Evolutionary conservation across 176 grass and related monocot genomes (phyloP), one percentile per base, ranked within the genome.

Genomic region (Leersia perrieri): DNA sequence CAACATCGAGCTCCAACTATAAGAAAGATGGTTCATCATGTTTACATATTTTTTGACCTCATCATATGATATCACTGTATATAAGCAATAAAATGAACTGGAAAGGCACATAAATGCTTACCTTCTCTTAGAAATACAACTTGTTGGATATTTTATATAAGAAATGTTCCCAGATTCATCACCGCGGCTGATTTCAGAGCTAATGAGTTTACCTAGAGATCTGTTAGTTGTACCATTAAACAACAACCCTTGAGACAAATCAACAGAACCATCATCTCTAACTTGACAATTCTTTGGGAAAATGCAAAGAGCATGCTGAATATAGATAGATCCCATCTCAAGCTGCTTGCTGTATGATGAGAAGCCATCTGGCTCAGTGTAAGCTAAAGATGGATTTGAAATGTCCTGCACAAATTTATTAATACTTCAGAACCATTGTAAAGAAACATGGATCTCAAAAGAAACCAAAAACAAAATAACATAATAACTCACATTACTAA

Each of bases 241-340:
- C 40, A 98, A 81, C 32, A 98, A 86, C 29, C 90, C 92, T 63
- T 64, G 64, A 77, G 79, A 83, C 23, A 93, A 75, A 93, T 86
- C 81, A 70, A 84, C 47, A 13, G 47, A 83, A 68, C 58, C 74
- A 77, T 74, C 81, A 40, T 51, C 83, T 60, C 66, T 73, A 41
- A 81, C 77, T 33, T 64, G 75, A 63, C 66, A 87, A 9, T 78
- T 65, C 35, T 60, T 89, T 71, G 82, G 55, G 62, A 91, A 89
- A 77, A 93, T 76, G 22, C 88, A 87, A 74, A 98, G 86, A 76
- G 88, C 95, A 60, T 94, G 95, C 60, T 91, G 92, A 25, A 84
- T 75, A 85, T 94, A 98, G 58, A 88, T 83, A 84, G 95, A 93
- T 83, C 86, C 95, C 63, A 98, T 98, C 77, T 94, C 86, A 81